Conservation (phyloP, 495 filamentous ascomycete genomes). For the Cladorrhinum samala region DNA sequence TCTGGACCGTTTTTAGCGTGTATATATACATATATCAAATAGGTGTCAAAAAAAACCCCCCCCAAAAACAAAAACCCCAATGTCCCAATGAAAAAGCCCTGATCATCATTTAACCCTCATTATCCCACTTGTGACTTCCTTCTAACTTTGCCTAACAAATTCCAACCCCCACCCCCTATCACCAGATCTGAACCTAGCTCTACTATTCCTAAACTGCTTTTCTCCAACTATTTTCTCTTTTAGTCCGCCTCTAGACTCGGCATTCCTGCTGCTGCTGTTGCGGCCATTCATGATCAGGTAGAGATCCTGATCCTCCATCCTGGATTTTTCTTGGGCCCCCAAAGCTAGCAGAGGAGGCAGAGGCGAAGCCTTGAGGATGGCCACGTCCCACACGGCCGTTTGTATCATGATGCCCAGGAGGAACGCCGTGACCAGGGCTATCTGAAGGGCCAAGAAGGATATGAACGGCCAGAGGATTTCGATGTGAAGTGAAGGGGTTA, state of each 20-base stretch:
- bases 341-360: conserved; percentile 19
- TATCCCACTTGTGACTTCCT: neutral
- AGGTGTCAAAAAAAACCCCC: too few relatives aligned
- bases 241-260: neutral
- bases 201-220: neutral
- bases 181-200: neutral
- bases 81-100: neutral
- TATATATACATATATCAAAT: too few relatives aligned
- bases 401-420: conserved; percentile 23
- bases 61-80: neutral
- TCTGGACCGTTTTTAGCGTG: too few relatives aligned
- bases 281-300: too few relatives aligned
- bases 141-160: too few relatives aligned
- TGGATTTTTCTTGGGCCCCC: conserved; percentile 14
- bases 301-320: conserved; percentile 12
- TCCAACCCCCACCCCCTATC: neutral
- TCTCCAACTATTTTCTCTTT: neutral
- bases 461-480: conserved; percentile 21
- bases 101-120: neutral
- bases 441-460: conserved; percentile 19
- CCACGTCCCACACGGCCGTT: conserved; percentile 24
- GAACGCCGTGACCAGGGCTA: conserved; percentile 10
- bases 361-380: conserved; percentile 21
- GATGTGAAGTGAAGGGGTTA: conserved; percentile 6
- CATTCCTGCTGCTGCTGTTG: neutral